Evolutionary conservation across 108 stramenopile genomes (phyloP), one percentile per base, ranked within the genome.

Genomic region (Discostella pseudostelligera): DNA sequence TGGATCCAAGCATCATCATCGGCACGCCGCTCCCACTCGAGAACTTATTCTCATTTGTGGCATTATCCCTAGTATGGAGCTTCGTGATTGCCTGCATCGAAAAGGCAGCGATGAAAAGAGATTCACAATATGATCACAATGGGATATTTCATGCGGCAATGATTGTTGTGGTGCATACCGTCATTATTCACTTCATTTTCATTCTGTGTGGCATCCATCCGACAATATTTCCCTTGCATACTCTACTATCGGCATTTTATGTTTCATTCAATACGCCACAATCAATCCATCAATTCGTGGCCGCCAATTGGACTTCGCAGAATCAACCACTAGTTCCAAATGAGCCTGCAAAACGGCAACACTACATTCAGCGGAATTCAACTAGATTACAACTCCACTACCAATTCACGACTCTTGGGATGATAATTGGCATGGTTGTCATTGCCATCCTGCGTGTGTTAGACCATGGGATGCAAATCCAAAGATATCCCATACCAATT

Each of bases 401-500:
- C 39, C 62, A 48, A 37, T 56, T 2, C 14, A 25, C 74, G 8
- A 45, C 55, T 1, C 37, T 63, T 16, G 71, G 71, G 14, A 48
- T 51, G 10, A 44, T 61, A 0, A 43, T 72, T 42, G 76, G 76
- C 21, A 62, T 78, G 53, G 35, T n/a, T 40, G 5, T 12, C 28
- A 8, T 53, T 35, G 37, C 66, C 14, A 78, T 90, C 11, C 47
- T 87, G 47, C 56, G 63, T 6, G 58, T 90, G 0, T 55, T 87
- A 20, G 86, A 87, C 64, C 78, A 77, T 37, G 89, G 86, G 19
- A 62, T 69, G 56, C 89, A 90, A 62, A 72, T 81, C 43, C 86
- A 87, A 62, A 78, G 89, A 43, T 85, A 85, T 80, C 89, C 89
- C 7, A 17, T 85, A 13, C 89, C 86, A 25, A 68, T 84, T 35